A percentile compares a stretch with the other conserved stretches of the same genome.
Conservation (phyloP, 2,329 filamentous ascomycete species). For the Apiospora koreana region DNA sequence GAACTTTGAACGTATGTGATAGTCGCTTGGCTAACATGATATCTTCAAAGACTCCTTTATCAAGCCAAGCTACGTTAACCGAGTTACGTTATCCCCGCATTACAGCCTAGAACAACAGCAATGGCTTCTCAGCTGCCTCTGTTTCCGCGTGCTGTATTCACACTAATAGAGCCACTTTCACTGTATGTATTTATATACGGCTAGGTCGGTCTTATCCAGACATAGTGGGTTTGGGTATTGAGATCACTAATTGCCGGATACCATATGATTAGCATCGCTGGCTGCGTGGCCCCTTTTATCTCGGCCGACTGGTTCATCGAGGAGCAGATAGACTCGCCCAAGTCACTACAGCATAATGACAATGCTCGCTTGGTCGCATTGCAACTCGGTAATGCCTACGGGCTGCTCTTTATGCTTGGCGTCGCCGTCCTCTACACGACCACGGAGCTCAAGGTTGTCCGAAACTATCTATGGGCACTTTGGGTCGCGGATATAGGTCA, state of each 20-base stretch:
- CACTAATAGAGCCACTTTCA: conserved; percentile 67
- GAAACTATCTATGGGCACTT: conserved; percentile 66
- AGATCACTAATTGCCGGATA: not conserved
- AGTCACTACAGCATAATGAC: conserved; percentile 38
- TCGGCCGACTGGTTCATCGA: conserved; percentile 63
- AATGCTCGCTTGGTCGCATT: conserved; percentile 59
- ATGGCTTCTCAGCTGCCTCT: conserved; percentile 66
- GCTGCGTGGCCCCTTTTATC: conserved; percentile 57
- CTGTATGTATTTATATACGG: conserved; percentile 52
- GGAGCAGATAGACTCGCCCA: conserved; percentile 55
- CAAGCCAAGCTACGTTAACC: too few species aligned
- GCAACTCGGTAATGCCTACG: conserved; percentile 71
- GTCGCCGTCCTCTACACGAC: conserved; percentile 65
- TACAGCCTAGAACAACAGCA: not conserved
- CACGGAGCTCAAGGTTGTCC: conserved; percentile 64
- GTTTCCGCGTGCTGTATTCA: conserved; percentile 67
- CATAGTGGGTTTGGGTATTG: conserved; percentile 12
- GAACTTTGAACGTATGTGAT: not conserved
- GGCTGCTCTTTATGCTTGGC: conserved; percentile 65
- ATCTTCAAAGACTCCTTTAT: not conserved
- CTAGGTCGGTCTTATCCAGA: too few species aligned
- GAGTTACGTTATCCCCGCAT: not conserved
- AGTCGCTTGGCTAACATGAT: not conserved
- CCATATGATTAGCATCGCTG: conserved; percentile 52
- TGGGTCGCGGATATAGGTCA: conserved; percentile 69